These are phyloP conservation scores for Sabuloglossum arenarium DNA, from an alignment of 495 filamentous ascomycete species.

Conservation along the genomic window DNA sequence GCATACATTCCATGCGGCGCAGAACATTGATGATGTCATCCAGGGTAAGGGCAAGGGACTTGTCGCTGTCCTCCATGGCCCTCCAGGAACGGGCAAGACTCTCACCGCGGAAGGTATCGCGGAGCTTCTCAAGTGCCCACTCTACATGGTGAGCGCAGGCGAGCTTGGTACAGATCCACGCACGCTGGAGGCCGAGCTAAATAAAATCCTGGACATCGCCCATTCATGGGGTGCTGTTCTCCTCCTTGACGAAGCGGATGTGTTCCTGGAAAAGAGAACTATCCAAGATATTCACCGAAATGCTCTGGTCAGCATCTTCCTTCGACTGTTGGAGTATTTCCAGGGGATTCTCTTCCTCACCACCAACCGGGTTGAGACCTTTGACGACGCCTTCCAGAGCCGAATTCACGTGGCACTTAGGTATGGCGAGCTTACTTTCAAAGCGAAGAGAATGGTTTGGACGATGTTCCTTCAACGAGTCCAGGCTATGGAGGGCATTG, in stretches of 20 bases:
- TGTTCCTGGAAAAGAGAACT: conserved; percentile 23
- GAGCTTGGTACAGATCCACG: conserved; percentile 64
- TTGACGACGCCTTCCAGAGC: conserved; percentile 45
- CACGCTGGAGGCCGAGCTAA: conserved; percentile 59
- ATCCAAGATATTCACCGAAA: conserved; percentile 24
- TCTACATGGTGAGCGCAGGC: conserved; percentile 71
- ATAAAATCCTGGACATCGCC: conserved; percentile 70
- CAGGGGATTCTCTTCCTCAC: conserved; percentile 66
- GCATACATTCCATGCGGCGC: conserved; percentile 60
- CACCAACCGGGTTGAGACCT: conserved; percentile 58
- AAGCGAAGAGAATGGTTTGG: conserved; percentile 70
- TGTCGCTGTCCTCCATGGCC: conserved; percentile 43
- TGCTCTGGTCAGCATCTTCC: conserved; percentile 23
- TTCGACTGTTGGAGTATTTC: conserved; percentile 40
- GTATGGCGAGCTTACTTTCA: conserved; percentile 54
- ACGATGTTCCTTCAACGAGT: conserved; percentile 64
- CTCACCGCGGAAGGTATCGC: conserved; percentile 76
- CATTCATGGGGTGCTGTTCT: conserved; percentile 61
- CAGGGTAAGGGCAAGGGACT: conserved; percentile 36
- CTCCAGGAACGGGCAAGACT: conserved; percentile 76
- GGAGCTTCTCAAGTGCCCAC: conserved; percentile 58
- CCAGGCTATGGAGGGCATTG: conserved; percentile 36
- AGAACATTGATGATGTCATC: conserved; percentile 43
- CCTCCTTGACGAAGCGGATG: conserved; percentile 25
- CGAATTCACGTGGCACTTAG: conserved; percentile 56